Evolutionary conservation across 208 protist species (phyloP).

Genomic region (Wallacemonas sp.): DNA sequence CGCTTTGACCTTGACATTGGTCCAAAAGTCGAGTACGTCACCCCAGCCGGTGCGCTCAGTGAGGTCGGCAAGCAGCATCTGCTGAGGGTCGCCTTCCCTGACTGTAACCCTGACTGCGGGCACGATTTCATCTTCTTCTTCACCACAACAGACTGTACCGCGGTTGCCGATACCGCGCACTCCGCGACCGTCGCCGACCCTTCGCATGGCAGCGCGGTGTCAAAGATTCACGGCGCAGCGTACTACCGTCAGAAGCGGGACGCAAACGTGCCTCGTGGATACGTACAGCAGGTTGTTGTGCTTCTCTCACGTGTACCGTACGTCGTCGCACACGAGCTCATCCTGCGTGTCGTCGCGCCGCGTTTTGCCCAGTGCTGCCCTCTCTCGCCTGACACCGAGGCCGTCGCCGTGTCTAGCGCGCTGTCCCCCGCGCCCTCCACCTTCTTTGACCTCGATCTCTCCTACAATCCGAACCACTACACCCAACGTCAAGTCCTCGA

Average conservation of each 20-base stretch:
- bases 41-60: slow-evolving; percentile 53
- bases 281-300: slow-evolving; percentile 88
- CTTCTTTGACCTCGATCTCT: slow-evolving; percentile 67
- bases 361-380: slow-evolving; percentile 81
- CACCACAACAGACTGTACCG: slow-evolving; percentile 62
- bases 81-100: slow-evolving; percentile 71
- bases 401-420: slow-evolving; percentile 58
- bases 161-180: slow-evolving; percentile 5
- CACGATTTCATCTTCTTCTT: slow-evolving; percentile 90
- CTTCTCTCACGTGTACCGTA: slow-evolving; percentile 79
- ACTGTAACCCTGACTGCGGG: slow-evolving; percentile 81
- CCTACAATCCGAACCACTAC: slow-evolving; percentile 64
- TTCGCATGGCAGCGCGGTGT: slow-evolving; percentile 18
- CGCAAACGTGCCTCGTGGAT: slow-evolving; percentile 65
- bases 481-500: slow-evolving; percentile 70
- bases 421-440: slow-evolving; percentile 56
- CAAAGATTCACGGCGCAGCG: slow-evolving; percentile 68
- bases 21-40: slow-evolving; percentile 68
- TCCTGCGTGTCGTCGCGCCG: slow-evolving; percentile 78
- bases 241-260: slow-evolving; percentile 88
- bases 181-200: slow-evolving; percentile 15
- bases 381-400: slow-evolving; percentile 75
- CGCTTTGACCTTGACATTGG: slow-evolving; percentile 88
- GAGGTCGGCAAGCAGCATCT: slow-evolving; percentile 49
- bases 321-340: slow-evolving; percentile 73